These are phyloP conservation scores for Trichosporon asahii DNA, from an alignment of 1,284 basidiomycete genomes.

Conservation along the genomic window DNA sequence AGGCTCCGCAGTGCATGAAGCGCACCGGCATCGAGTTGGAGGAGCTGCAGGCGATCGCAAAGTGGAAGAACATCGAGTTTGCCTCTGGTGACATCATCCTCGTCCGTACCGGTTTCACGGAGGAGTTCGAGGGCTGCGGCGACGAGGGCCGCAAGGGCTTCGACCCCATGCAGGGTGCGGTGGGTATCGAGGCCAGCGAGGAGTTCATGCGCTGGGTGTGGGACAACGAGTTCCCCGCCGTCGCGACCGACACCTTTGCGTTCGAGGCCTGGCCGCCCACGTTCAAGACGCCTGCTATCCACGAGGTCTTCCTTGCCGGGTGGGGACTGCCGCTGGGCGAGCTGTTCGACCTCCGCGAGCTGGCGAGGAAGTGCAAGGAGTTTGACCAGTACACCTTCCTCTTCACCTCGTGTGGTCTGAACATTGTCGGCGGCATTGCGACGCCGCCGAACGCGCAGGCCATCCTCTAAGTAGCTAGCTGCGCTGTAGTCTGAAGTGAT, in stretches of 20 bases:
- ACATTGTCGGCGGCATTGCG: conserved; percentile 52
- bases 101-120: conserved; percentile 50
- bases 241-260: conserved; percentile 48
- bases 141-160: conserved; percentile 4
- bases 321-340: conserved; percentile 52
- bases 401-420: conserved; percentile 49
- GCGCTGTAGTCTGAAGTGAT: neutral
- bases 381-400: conserved; percentile 51
- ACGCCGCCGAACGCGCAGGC: conserved; percentile 53
- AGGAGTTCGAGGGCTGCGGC: conserved; percentile 16
- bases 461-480: conserved; percentile 31
- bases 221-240: conserved; percentile 54
- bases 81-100: conserved; percentile 46
- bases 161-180: conserved; percentile 12
- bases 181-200: conserved; percentile 40
- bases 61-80: conserved; percentile 38
- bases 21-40: conserved; percentile 34
- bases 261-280: conserved; percentile 35
- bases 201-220: conserved; percentile 50
- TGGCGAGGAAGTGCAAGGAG: conserved; percentile 43
- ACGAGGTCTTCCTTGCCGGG: conserved; percentile 42
- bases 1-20: conserved; percentile 41
- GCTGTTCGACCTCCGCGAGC: conserved; percentile 51
- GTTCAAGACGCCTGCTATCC: conserved; percentile 15
- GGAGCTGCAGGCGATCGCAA: conserved; percentile 28